Percentiles rank a stretch among this genome's conserved stretches.
These are phyloP conservation scores for Hysterangium stoloniferum DNA, from an alignment of 768 basidiomycete species.

Conservation along the genomic window DNA sequence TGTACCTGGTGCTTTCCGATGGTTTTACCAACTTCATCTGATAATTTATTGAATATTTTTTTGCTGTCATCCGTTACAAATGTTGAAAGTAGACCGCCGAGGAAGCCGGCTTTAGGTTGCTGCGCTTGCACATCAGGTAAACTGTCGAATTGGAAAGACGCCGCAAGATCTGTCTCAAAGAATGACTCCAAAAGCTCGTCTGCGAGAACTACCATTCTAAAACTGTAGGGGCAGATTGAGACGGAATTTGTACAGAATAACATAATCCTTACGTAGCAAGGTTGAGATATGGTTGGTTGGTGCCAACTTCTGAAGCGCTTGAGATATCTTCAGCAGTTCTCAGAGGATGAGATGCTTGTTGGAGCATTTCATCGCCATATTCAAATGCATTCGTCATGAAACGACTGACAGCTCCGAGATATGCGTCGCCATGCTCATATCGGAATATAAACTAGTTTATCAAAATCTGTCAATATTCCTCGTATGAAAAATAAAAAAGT, in stretches of 20 bases:
- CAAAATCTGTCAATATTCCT: conserved; percentile 3
- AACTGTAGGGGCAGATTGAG: conserved; percentile 37
- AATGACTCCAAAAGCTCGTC: conserved; percentile 96
- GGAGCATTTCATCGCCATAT: conserved; percentile 89
- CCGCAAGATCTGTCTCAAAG: conserved; percentile 87
- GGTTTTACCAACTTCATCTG: conserved; percentile 90
- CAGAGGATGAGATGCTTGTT: conserved; percentile 33
- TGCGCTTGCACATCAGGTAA: conserved; percentile 62
- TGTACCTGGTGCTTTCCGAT: conserved; percentile 84
- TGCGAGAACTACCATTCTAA: conserved; percentile 97
- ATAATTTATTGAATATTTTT: conserved; percentile 87
- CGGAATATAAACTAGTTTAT: conserved; percentile 90
- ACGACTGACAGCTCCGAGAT: conserved; percentile 90
- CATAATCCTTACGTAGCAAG: conserved; percentile 59
- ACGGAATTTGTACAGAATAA: neutral
- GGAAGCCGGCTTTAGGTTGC: conserved; percentile 48
- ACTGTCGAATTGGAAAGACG: conserved; percentile 75
- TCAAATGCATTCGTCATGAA: conserved; percentile 99
- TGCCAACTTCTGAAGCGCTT: conserved; percentile 43
- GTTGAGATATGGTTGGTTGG: conserved; percentile 89
- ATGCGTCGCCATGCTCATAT: conserved; percentile 92
- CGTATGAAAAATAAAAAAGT: conserved; percentile 20
- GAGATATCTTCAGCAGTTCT: conserved; percentile 27
- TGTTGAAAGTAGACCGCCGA: conserved; percentile 82
- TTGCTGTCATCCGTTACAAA: conserved; percentile 90